Conservation (phyloP, 345 rosid genomes). For the Linum usitatissimum region DNA sequence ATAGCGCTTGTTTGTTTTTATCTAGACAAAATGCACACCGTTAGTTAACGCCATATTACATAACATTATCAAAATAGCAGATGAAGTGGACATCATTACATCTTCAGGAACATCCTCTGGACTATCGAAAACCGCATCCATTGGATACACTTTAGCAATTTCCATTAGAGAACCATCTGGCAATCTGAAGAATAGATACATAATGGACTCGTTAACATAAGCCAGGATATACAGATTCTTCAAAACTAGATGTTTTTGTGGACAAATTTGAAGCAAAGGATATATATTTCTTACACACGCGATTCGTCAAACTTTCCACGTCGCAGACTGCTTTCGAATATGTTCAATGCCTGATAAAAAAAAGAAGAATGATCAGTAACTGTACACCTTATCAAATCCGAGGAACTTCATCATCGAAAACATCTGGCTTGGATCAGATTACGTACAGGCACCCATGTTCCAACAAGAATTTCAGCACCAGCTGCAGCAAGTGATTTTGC, state of each 20-base stretch:
- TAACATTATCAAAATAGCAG: neutral
- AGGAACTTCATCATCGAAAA: neutral
- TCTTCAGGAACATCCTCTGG: slow-evolving; percentile 88
- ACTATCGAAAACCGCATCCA: slow-evolving; percentile 83
- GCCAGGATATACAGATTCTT: neutral
- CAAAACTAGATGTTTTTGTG: neutral
- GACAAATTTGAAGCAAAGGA: slow-evolving; percentile 4
- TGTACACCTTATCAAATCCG: neutral
- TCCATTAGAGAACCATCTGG: slow-evolving; percentile 92
- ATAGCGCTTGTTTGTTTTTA: slow-evolving; percentile 77
- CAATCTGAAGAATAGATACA: slow-evolving; percentile 37
- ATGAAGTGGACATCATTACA: slow-evolving; percentile 28
- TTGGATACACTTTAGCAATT: slow-evolving; percentile 79
- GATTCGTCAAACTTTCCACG: slow-evolving; percentile 94
- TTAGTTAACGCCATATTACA: neutral
- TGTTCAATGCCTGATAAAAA: slow-evolving; percentile 76
- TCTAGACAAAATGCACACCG: slow-evolving; percentile 31
- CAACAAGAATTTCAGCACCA: slow-evolving; percentile 92
- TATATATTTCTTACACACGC: slow-evolving; percentile 50
- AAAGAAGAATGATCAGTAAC: slow-evolving; percentile 14
- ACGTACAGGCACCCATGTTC: slow-evolving; percentile 99
- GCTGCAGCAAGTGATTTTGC: slow-evolving; percentile 99
- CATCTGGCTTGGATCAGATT: neutral
- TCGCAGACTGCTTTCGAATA: slow-evolving; percentile 82
- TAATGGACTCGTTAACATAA: neutral